These are phyloP conservation scores for Trametes villosa DNA, from an alignment of 768 basidiomycete genomes.

Conservation along the genomic window DNA sequence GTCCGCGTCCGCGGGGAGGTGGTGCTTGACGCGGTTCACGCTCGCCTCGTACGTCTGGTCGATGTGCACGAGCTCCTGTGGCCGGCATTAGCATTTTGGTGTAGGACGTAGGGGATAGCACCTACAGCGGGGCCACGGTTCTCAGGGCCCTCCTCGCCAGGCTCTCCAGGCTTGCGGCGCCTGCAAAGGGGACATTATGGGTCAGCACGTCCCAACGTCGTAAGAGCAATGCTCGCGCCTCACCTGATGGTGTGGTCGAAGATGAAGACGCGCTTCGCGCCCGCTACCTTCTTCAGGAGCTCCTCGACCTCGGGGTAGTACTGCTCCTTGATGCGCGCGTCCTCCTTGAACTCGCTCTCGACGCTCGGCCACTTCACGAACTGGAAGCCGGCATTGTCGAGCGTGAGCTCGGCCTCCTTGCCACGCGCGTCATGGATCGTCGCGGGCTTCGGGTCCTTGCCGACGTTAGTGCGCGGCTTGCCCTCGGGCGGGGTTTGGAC, in stretches of 20 bases:
- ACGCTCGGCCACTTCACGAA: constrained; percentile 36
- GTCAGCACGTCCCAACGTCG: not conserved
- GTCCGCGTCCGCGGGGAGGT: constrained; percentile 46
- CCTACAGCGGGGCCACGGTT: not conserved
- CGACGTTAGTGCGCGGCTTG: constrained; percentile 33
- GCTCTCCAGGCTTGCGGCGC: not conserved
- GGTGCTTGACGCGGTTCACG: constrained; percentile 40
- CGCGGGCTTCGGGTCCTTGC: constrained; percentile 17
- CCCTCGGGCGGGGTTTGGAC: constrained; percentile 35
- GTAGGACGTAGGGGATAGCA: too few relatives aligned
- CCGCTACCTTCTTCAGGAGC: constrained; percentile 44
- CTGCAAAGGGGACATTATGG: constrained; percentile 8
- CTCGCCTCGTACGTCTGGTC: constrained; percentile 46
- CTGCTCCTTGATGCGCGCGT: constrained; percentile 38
- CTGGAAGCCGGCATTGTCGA: constrained; percentile 48
- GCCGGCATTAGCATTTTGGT: not conserved
- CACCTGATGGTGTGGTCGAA: constrained; percentile 48
- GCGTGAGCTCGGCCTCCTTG: constrained; percentile 29
- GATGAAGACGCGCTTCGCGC: constrained; percentile 45
- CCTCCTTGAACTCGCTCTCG: constrained; percentile 45
- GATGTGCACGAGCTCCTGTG: constrained; percentile 44
- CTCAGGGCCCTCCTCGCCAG: not conserved
- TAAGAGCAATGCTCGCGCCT: not conserved
- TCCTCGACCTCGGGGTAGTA: constrained; percentile 48
- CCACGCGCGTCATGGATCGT: constrained; percentile 27